Evolutionary conservation across 331 rosid species (phyloP), one percentile per base, ranked within the genome.

Genomic region (Cydonia oblonga): DNA sequence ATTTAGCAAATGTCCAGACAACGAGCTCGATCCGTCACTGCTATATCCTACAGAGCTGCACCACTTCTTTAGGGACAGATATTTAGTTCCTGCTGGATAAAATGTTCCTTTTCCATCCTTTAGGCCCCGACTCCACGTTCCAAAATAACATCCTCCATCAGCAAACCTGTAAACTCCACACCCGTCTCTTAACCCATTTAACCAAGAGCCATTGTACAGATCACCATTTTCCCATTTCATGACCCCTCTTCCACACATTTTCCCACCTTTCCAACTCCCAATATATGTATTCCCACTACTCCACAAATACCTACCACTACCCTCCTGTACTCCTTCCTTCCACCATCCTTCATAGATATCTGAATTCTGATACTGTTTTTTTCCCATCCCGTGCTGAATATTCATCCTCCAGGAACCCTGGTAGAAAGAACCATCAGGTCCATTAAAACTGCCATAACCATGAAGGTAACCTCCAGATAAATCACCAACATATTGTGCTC

Each of bases 141-240:
- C 97, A 61, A 86, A 78, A 81, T 89, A 92, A 79, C 82, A 80
- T 24, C 87, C 85, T 30, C 97, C 92, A 63, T 84, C 95, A 51
- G 86, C 84, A 73, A 85, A 92, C 73, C 80, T 82, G 80, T 86
- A 90, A 74, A 86, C 85, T 64, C 97, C 97, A 42, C 84, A 83
- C 52, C 97, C 96, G 76, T 92, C 86, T 76, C 89, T 86, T 20
- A 86, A 54, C 68, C 92, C 96, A 75, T 90, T 85, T 46, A 79
- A 78, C 97, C 97, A 92, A 64, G 72, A 76, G 26, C 97, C 97
- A 70, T 88, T 85, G 68, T 73, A 92, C 61, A 78, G 57, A 76
- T 92, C 97, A 46, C 96, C 95, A 82, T 86, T 85, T 49, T 20
- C 81, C 96, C 96, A 92, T 71, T 82, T 90, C 95, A 92, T 88